phyloP scores from a whole-genome alignment of 345 rosid species.

The Psidium friedrichsthalianum region DNA sequence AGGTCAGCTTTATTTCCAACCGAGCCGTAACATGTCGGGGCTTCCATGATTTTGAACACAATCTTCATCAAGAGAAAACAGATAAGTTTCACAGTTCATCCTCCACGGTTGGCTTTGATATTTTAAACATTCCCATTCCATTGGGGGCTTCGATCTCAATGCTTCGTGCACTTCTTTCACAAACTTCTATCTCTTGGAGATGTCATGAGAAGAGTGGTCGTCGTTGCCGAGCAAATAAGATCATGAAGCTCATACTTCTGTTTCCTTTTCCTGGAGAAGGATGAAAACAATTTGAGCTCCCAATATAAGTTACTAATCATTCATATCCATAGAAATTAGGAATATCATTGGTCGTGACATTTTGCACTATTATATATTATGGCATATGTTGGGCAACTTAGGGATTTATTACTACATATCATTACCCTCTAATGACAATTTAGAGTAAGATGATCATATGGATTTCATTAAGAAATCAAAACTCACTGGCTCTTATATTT shows the following conservation, averaged over 20 bases:
- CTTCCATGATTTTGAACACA: no score
- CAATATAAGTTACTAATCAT: background rate
- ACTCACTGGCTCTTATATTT: background rate
- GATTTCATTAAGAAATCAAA: background rate
- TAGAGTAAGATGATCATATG: background rate
- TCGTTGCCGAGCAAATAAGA: slow-evolving; percentile 52
- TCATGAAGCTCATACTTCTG: slow-evolving; percentile 43
- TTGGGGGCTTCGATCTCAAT: slow-evolving; percentile 66
- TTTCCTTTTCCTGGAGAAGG: slow-evolving; percentile 50
- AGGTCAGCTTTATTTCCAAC: no score
- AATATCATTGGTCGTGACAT: no score
- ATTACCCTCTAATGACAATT: background rate
- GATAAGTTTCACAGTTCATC: background rate
- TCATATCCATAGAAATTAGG: background rate
- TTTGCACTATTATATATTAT: no score
- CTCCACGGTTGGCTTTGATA: background rate
- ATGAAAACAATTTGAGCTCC: background rate
- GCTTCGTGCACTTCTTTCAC: slow-evolving; percentile 75
- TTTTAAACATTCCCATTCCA: slow-evolving; percentile 72
- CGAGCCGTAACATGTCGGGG: no score
- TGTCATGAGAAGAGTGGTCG: slow-evolving; percentile 77
- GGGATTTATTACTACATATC: no score
- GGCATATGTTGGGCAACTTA: no score
- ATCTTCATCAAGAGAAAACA: no score
- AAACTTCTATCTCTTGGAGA: slow-evolving; percentile 63